Evolutionary conservation across 352 stramenopile species (phyloP), one percentile per base, ranked within the genome.

Genomic region (Globisporangium abappressorium): DNA sequence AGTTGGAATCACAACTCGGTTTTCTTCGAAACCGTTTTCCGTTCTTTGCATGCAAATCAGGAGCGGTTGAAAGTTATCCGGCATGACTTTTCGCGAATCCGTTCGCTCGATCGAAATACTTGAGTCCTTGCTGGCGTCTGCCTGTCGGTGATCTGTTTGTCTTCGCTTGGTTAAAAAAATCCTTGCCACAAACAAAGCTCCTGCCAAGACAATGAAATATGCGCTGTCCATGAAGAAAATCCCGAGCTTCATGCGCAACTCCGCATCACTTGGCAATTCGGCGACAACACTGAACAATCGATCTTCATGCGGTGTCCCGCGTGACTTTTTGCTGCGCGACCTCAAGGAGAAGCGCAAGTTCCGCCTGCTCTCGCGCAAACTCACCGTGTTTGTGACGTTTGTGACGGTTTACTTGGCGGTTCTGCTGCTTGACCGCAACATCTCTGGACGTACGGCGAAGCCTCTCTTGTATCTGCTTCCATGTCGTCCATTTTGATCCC

Each of bases 261-360:
- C 56, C 2, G 36, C 57, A 1, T 12, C 33, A 4, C 49, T 64
- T 26, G 26, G 20, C 6, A 43, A 9, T 11, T 28, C 3, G 4
- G 12, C 55, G n/a, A 22, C 66, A 73, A 6, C 51, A 11, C 2
- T 28, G n/a, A 43, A 57, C 73, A 71, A 15, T 53, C 71, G 1
- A 49, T n/a, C 41, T 7, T n/a, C 41, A 49, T 54, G 62, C 2
- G 59, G 68, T 18, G 30, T 87, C 33, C 84, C 84, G 1, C 74
- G 80, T 8, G 72, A 77, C 2, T 92, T 92, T 57, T 63, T 92
- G 51, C 60, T 86, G 7, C 73, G 80, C 41, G 80, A 89, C 24
- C 76, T 90, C 62, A 84, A 86, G 57, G 81, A 90, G 43, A 90
- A 92, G 62, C 81, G 84, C 60, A 88, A 90, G 51, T 89, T 90